phyloP scores from a whole-genome alignment of 371 early-diverging fungal genomes.

The Lichtheimia ornata region DNA sequence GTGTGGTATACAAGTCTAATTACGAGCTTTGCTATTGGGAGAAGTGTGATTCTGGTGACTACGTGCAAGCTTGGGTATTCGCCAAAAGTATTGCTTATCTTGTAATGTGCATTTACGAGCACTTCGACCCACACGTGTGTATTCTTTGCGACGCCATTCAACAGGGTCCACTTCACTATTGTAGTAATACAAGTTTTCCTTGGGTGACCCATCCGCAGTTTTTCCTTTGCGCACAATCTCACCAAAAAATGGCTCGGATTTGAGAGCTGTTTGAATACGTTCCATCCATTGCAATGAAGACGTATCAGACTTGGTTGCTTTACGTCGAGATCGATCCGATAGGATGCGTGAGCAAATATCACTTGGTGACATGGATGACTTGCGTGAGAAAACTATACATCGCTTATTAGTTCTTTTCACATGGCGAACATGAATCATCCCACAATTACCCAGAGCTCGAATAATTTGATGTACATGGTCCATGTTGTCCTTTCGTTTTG shows the following conservation, averaged over 20 bases:
- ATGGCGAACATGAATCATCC: too few species aligned
- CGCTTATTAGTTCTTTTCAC: too few species aligned
- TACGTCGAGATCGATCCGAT: slow-evolving; percentile 37
- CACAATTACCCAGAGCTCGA: slow-evolving; percentile 43
- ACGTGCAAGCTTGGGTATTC: slow-evolving; percentile 64
- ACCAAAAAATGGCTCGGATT: slow-evolving; percentile 50
- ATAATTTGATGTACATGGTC: slow-evolving; percentile 43
- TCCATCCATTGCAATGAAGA: slow-evolving; percentile 25
- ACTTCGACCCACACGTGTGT: slow-evolving; percentile 58
- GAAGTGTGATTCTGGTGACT: slow-evolving; percentile 9
- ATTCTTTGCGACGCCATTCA: slow-evolving; percentile 52
- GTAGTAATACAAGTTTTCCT: slow-evolving; percentile 64
- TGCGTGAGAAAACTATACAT: slow-evolving; percentile 19
- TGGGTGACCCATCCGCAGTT: slow-evolving; percentile 64
- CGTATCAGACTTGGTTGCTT: slow-evolving; percentile 28
- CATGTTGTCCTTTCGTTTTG: not conserved
- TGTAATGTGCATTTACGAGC: slow-evolving; percentile 67
- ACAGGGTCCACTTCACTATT: slow-evolving; percentile 60
- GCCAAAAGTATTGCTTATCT: slow-evolving; percentile 71
- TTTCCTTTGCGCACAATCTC: slow-evolving; percentile 67
- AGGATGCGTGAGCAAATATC: slow-evolving; percentile 50
- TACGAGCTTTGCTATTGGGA: too few species aligned
- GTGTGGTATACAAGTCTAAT: too few species aligned
- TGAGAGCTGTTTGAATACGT: slow-evolving; percentile 33
- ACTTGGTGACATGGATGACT: slow-evolving; percentile 29